A percentile compares a stretch with the other conserved stretches of the same genome.
These are phyloP conservation scores for Chaetomium fimeti DNA, from an alignment of 495 filamentous ascomycete genomes.

Conservation along the genomic window DNA sequence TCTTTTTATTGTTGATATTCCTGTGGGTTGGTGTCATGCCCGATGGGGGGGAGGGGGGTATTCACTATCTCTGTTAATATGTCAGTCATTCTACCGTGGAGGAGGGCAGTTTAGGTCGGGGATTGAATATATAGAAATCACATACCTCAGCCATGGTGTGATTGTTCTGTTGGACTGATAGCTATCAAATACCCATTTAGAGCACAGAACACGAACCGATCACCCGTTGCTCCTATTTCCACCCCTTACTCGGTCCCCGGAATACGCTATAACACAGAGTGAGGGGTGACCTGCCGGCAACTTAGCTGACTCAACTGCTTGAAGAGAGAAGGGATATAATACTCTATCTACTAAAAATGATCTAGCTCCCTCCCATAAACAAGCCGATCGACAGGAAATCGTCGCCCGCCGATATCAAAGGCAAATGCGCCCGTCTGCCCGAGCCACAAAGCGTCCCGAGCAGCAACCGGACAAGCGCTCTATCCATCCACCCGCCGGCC, in stretches of 20 bases:
- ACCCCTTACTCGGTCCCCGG: neutral
- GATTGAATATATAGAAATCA: no score
- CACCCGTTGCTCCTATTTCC: neutral
- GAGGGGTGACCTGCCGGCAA: neutral
- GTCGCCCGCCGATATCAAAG: slow-evolving; percentile 2
- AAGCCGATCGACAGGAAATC: slow-evolving; percentile 2
- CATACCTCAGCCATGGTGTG: no score
- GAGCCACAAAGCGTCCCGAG: slow-evolving; percentile 7
- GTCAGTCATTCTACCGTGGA: no score
- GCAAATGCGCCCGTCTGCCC: slow-evolving; percentile 5
- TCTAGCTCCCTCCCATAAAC: neutral
- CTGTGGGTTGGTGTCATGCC: neutral
- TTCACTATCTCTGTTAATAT: no score
- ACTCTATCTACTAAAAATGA: slow-evolving; percentile 13
- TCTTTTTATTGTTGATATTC: neutral
- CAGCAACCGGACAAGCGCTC: neutral
- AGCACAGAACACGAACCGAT: neutral
- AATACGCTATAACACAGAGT: neutral
- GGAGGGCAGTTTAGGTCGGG: no score
- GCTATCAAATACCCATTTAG: neutral
- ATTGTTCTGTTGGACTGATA: no score
- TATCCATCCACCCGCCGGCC: slow-evolving; percentile 19
- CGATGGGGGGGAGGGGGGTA: no score
- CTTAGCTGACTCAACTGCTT: neutral
- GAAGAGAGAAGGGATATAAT: slow-evolving; percentile 10